Evolutionary conservation across 2,329 filamentous ascomycete species (phyloP).

Genomic region (Colletotrichum zoysiae): DNA sequence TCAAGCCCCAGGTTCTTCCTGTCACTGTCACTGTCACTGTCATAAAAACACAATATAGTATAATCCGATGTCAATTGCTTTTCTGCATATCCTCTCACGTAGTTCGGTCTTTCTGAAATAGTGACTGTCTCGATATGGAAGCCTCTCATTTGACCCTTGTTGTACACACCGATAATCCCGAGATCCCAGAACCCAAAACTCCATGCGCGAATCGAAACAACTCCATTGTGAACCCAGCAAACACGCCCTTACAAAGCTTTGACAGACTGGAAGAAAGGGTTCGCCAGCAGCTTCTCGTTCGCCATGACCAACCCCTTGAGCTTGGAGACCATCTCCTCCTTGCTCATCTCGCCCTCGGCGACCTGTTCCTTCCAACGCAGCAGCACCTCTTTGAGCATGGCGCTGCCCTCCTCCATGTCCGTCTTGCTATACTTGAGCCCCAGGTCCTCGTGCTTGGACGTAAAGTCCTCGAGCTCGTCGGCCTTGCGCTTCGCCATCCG

Average conservation of each 20-base stretch:
- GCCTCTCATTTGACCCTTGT: constrained; percentile 11
- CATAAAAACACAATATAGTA: background rate
- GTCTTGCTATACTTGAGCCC: constrained; percentile 78
- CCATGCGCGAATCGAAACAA: background rate
- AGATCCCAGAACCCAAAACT: constrained; percentile 16
- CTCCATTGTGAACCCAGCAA: background rate
- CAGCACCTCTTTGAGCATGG: constrained; percentile 85
- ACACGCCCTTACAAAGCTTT: constrained; percentile 61
- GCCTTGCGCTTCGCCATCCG: constrained; percentile 99
- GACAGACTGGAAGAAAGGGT: constrained; percentile 78
- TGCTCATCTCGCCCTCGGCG: constrained; percentile 69
- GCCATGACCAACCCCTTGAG: constrained; percentile 84
- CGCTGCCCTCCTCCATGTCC: constrained; percentile 90
- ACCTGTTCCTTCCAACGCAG: constrained; percentile 87
- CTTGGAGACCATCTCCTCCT: constrained; percentile 81
- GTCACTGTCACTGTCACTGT: background rate
- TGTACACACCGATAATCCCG: background rate
- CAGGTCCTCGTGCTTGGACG: constrained; percentile 77
- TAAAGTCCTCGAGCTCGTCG: constrained; percentile 97
- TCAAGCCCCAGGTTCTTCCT: background rate
- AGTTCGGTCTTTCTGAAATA: background rate
- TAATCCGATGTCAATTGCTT: background rate
- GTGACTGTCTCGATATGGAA: background rate
- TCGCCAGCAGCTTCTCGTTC: constrained; percentile 74
- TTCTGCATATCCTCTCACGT: constrained; percentile 7